Conservation (phyloP, 2,329 filamentous ascomycete species). For the Botryotinia globosa region DNA sequence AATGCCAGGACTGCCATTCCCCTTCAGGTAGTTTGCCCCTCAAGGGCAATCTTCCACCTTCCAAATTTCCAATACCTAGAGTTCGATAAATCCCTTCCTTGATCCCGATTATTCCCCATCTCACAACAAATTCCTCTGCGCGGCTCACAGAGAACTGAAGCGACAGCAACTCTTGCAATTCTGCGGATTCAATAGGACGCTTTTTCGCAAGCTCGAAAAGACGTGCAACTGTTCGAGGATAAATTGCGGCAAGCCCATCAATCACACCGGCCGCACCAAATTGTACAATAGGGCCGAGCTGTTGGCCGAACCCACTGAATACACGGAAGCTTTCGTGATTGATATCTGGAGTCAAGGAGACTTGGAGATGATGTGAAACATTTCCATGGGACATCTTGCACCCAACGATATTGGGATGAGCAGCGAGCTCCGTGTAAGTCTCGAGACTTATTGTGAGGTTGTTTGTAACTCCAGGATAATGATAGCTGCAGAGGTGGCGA, state of each 20-base stretch:
- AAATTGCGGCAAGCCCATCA: slow-evolving; percentile 63
- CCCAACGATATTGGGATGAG: slow-evolving; percentile 63
- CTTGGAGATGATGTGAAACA: slow-evolving; percentile 58
- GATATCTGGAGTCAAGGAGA: slow-evolving; percentile 56
- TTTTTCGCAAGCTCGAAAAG: slow-evolving; percentile 49
- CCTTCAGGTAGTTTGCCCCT: slow-evolving; percentile 52
- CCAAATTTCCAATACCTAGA: slow-evolving; percentile 53
- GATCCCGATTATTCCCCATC: slow-evolving; percentile 54
- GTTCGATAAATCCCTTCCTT: slow-evolving; percentile 58
- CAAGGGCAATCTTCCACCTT: slow-evolving; percentile 57
- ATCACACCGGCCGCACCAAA: slow-evolving; percentile 45
- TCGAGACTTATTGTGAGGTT: slow-evolving; percentile 55
- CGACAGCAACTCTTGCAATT: slow-evolving; percentile 45
- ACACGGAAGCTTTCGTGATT: slow-evolving; percentile 56
- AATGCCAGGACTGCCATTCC: slow-evolving; percentile 43
- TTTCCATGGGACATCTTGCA: slow-evolving; percentile 66
- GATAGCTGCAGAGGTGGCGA: slow-evolving; percentile 40
- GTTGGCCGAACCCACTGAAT: slow-evolving; percentile 46
- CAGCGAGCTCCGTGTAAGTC: slow-evolving; percentile 54
- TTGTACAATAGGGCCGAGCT: slow-evolving; percentile 13
- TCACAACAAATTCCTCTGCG: slow-evolving; percentile 57
- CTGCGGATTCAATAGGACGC: slow-evolving; percentile 41
- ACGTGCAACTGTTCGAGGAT: slow-evolving; percentile 55
- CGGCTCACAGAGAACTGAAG: slow-evolving; percentile 57
- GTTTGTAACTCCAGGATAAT: slow-evolving; percentile 63